These are phyloP conservation scores for Aspergillus cavernicola DNA, from an alignment of 495 filamentous ascomycete species.

Conservation along the genomic window DNA sequence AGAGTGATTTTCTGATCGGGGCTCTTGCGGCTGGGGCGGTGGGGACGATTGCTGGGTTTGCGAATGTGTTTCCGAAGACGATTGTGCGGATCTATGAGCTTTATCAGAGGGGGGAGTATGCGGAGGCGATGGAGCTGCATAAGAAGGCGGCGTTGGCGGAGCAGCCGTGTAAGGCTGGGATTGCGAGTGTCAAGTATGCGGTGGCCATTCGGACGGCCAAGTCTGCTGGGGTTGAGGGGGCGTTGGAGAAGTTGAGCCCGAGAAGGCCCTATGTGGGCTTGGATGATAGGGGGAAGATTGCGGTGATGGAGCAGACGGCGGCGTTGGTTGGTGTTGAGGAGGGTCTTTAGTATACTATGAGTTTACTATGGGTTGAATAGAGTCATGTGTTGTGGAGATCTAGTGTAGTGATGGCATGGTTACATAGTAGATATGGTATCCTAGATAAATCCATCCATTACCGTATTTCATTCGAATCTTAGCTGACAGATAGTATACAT, in stretches of 20 bases:
- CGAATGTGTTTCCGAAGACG: conserved; percentile 7
- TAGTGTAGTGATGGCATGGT: too few species aligned
- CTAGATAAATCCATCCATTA: too few species aligned
- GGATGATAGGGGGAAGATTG: not conserved
- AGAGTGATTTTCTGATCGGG: not conserved
- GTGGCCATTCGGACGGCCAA: not conserved
- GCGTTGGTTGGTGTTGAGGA: not conserved
- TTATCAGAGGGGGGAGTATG: not conserved
- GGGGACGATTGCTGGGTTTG: conserved; percentile 2
- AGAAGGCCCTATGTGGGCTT: not conserved
- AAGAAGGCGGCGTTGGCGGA: conserved; percentile 2
- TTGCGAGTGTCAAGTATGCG: conserved; percentile 1
- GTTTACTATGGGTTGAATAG: too few species aligned
- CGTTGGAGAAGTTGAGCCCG: conserved; percentile 2
- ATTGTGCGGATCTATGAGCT: not conserved
- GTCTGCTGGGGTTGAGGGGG: not conserved
- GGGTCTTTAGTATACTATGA: not conserved
- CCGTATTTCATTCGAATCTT: too few species aligned
- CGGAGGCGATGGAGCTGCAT: conserved; percentile 1
- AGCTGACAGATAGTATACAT: too few species aligned
- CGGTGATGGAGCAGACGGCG: not conserved
- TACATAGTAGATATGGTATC: too few species aligned
- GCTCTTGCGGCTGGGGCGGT: not conserved
- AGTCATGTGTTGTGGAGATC: too few species aligned
- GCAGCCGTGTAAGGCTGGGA: conserved; percentile 1